These are phyloP conservation scores for Jamesozyma spencerorum DNA, from an alignment of 805 yeast genomes.

Conservation along the genomic window DNA sequence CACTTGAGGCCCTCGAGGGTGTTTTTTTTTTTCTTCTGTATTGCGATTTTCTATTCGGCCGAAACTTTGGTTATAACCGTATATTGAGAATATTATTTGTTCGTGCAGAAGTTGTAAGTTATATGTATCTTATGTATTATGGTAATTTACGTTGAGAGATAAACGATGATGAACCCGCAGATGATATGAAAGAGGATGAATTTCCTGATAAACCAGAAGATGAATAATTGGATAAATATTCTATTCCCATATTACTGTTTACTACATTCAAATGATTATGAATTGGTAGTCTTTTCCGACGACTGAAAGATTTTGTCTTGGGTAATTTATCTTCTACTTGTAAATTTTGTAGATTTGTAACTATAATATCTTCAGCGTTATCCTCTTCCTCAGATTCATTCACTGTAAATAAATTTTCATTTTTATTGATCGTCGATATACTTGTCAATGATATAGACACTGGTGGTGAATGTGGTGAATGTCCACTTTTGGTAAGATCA, in stretches of 20 bases:
- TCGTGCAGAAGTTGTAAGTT: too few species aligned
- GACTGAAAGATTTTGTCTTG: neutral
- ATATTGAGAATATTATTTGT: too few species aligned
- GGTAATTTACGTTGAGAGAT: neutral
- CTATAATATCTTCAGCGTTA: neutral
- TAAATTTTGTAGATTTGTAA: neutral
- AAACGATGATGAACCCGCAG: conserved; percentile 1
- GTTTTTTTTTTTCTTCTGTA: too few species aligned
- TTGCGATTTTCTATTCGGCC: too few species aligned
- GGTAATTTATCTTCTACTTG: too few species aligned
- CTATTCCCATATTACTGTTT: conserved; percentile 3
- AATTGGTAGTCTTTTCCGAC: conserved; percentile 1
- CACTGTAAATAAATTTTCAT: conserved; percentile 5
- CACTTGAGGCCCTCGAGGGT: too few species aligned
- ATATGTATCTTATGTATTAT: too few species aligned
- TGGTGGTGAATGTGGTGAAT: neutral
- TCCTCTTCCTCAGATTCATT: conserved; percentile 6
- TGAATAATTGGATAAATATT: neutral
- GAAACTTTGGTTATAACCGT: too few species aligned
- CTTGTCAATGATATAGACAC: neutral
- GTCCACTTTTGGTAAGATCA: conserved; percentile 18
- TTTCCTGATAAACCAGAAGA: neutral
- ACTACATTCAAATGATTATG: conserved; percentile 9
- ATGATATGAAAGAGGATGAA: conserved; percentile 1
- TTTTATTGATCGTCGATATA: neutral